Percentiles rank a stretch among this genome's conserved stretches.
These are phyloP conservation scores for Fusarium sp. DNA, from an alignment of 2,329 filamentous ascomycete species.

Conservation along the genomic window DNA sequence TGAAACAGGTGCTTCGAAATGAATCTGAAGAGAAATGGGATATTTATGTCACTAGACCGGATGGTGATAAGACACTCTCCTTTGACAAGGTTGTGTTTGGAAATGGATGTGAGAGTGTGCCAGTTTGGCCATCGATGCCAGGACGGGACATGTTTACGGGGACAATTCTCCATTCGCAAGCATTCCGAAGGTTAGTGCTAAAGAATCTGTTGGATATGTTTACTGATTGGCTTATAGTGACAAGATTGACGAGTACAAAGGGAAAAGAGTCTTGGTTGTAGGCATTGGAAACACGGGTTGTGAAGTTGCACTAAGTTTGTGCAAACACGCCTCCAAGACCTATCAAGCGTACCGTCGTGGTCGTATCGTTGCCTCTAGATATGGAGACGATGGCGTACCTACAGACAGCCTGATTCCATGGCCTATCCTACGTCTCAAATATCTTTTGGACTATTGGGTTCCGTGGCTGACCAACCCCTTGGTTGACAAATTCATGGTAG, in stretches of 20 bases:
- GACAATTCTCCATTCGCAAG: neutral
- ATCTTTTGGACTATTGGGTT: neutral
- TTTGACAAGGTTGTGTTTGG: constrained; percentile 2
- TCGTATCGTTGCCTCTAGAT: neutral
- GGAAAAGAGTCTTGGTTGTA: neutral
- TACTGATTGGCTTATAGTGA: neutral
- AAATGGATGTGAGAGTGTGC: neutral
- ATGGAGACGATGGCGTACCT: neutral
- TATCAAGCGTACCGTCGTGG: neutral
- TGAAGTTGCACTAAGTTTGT: neutral
- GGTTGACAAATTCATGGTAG: neutral
- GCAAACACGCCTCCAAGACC: neutral
- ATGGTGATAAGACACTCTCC: neutral
- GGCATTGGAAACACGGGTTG: constrained; percentile 4
- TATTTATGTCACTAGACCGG: neutral
- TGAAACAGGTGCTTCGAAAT: neutral
- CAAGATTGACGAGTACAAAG: neutral
- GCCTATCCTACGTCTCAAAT: neutral
- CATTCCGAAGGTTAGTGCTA: neutral
- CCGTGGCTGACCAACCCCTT: neutral
- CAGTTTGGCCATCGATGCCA: neutral
- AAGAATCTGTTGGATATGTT: fast-evolving
- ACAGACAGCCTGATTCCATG: constrained; percentile 1
- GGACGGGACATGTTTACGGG: neutral
- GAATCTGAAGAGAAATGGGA: neutral